Evolutionary conservation across 306 rosid genomes (phyloP), one percentile per base, ranked within the genome.

Genomic region (Gastrolobium villosum): DNA sequence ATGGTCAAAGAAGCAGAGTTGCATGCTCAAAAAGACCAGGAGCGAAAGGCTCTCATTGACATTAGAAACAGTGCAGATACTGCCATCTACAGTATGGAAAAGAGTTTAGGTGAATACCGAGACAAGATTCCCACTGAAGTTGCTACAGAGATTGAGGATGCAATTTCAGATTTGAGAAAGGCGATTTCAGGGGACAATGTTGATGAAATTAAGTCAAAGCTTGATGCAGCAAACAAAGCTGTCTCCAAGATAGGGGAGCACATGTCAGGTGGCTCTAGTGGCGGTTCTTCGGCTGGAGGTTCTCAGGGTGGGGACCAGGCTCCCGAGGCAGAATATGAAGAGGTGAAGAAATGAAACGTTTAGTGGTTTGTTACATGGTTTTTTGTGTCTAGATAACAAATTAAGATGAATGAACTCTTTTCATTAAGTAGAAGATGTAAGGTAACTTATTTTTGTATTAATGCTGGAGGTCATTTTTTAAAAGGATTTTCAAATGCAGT

Each of bases 1-100:
- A 94, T 94, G 97, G 97, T 94, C 5, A 90, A 60, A 79, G 98
- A 94, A 87, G 98, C 97, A 0, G 98, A 94, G 87, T 53, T 94
- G 80, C 98, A 94, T 66, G 90, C 97, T 28, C 96, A 89, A 81
- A 92, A 63, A 61, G 98, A 94, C 83, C 96, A 92, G 72, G 97
- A 94, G 55, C 88, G 97, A 59, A 94, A 94, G 62, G 80, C 87
- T 39, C 88, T 94, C 32, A 92, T 94, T 45, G 98, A 94, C 72
- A 52, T 90, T 49, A 90, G 83, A 85, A 94, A 94, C 80, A 90
- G 88, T 62, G 98, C 98, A 2, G 98, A 94, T 50, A 94, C 97
- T 6, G 79, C 92, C 76, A 88, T 89, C 66, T 94, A 94, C 82
- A 94, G 96, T 78, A 85, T 94, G 0, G 97, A 94, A 90, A 92